Conservation (phyloP, 2,329 filamentous ascomycete species). For the Cytospora mali region DNA sequence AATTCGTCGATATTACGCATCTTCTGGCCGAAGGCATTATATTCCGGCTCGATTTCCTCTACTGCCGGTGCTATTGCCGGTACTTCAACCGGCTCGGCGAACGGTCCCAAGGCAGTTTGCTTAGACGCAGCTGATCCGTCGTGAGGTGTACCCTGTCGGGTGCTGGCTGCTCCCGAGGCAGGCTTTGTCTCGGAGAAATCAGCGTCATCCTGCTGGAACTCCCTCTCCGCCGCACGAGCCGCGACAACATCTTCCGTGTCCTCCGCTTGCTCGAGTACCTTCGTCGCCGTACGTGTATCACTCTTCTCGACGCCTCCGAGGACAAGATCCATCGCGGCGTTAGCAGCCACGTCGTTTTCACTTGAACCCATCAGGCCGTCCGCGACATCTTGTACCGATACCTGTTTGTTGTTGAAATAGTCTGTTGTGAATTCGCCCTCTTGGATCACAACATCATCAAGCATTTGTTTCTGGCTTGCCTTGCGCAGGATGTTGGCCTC, state of each 20-base stretch:
- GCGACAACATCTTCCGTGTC: conserved; percentile 90
- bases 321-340: conserved; percentile 83
- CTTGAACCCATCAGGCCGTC: conserved; percentile 53
- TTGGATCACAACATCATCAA: conserved; percentile 97
- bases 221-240: conserved; percentile 83
- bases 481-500: conserved; percentile 98
- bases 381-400: conserved; percentile 70
- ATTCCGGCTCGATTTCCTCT: conserved; percentile 48
- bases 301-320: conserved; percentile 67
- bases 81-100: conserved; percentile 42
- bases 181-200: conserved; percentile 74
- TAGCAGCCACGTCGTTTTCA: conserved; percentile 70
- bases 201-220: conserved; percentile 82
- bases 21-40: conserved; percentile 60
- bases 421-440: conserved; percentile 98
- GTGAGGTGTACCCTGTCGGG: conserved; percentile 54
- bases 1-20: conserved; percentile 73
- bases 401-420: conserved; percentile 69
- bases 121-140: conserved; percentile 41
- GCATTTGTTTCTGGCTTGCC: conserved; percentile 94
- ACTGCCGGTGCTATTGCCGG: conserved; percentile 30
- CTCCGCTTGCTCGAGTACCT: conserved; percentile 85
- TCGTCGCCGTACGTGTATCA: conserved; percentile 64
- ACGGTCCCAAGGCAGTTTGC: conserved; percentile 42
- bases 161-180: conserved; percentile 53